Conservation (phyloP, 78 protist genomes). For the Dictyostelium capitatum region DNA sequence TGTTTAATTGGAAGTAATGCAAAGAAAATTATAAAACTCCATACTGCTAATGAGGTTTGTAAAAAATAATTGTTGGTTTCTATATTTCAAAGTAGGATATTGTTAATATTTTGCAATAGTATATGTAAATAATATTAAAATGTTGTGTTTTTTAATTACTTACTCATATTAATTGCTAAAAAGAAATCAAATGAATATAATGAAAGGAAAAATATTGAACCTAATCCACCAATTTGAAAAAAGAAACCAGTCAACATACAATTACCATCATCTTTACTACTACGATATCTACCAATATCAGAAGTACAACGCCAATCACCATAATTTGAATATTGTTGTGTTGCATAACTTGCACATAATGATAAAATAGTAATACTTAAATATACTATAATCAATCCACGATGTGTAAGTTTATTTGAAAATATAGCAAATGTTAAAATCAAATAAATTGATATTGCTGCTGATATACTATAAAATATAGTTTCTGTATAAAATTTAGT, state of each 20-base stretch:
- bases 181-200: conserved; percentile 7
- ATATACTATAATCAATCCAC: not conserved
- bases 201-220: not conserved
- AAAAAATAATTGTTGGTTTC: conserved; percentile 1
- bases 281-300: conserved; percentile 12
- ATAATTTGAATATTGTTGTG: not conserved
- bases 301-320: conserved; percentile 19
- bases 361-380: not conserved
- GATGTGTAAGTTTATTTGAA: conserved; percentile 7
- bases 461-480: not conserved
- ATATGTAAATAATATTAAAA: no score
- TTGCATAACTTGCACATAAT: not conserved
- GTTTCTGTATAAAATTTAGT: not conserved
- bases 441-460: not conserved
- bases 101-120: not conserved
- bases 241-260: not conserved
- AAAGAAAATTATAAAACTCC: not conserved
- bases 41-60: not conserved
- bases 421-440: conserved; percentile 14
- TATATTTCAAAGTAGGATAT: not conserved
- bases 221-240: conserved; percentile 31
- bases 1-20: conserved; percentile 2
- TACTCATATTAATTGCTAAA: conserved; percentile 24
- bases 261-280: not conserved
- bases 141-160: no score